Conservation (phyloP, 208 protist genomes). For the Phytomonas sp. region DNA sequence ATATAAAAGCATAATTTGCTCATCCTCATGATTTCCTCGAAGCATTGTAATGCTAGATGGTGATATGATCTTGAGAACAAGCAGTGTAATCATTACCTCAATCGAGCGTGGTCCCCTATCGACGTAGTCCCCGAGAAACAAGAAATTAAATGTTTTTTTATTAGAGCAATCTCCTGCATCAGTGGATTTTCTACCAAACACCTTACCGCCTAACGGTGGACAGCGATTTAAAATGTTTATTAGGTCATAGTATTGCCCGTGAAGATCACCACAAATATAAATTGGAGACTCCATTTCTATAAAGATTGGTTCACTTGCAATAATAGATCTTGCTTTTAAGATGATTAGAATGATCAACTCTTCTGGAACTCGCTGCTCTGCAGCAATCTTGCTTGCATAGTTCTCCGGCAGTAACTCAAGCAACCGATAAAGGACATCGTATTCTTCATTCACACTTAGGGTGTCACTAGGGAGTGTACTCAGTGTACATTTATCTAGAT, state of each 20-base stretch:
- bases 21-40: slow-evolving; percentile 94
- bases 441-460: slow-evolving; percentile 43
- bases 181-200: slow-evolving; percentile 30
- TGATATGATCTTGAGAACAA: slow-evolving; percentile 84
- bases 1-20: slow-evolving; percentile 98
- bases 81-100: slow-evolving; percentile 85
- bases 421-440: slow-evolving; percentile 69
- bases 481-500: slow-evolving; percentile 38
- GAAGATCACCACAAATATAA: slow-evolving; percentile 97
- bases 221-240: slow-evolving; percentile 92
- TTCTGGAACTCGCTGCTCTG: slow-evolving; percentile 61
- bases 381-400: slow-evolving; percentile 41
- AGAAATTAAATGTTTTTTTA: slow-evolving; percentile 16
- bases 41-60: slow-evolving; percentile 88
- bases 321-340: slow-evolving; percentile 36
- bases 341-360: slow-evolving; percentile 61
- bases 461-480: slow-evolving; percentile 52
- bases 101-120: slow-evolving; percentile 92
- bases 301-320: slow-evolving; percentile 61
- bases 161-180: slow-evolving; percentile 20
- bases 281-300: slow-evolving; percentile 77
- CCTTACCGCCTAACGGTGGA: slow-evolving; percentile 39
- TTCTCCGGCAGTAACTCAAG: slow-evolving; percentile 56
- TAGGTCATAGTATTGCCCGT: slow-evolving; percentile 97
- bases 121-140: slow-evolving; percentile 99